Base-by-base conservation (phyloP, 306 rosid genomes). In the Oemleria cerasiformis region DNA sequence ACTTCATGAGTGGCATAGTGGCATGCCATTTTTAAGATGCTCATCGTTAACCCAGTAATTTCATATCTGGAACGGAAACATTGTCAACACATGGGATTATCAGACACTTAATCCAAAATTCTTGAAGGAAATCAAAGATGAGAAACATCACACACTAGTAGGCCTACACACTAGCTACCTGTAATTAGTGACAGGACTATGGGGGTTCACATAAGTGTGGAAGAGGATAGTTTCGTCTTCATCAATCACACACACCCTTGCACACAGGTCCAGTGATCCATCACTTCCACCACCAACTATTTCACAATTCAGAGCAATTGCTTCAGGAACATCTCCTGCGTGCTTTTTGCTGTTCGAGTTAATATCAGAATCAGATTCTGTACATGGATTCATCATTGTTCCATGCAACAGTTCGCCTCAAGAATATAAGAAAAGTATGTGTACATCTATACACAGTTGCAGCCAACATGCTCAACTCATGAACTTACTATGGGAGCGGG, bases 281-380 rank as follows among this genome's bases (percentile, higher is more conserved):
- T 92, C 98, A 80, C 83, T 82, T 85, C 96, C 96, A 66, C 98
- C 96, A 34, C 88, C 89, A 79, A 87, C 92, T 95, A 90, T 92
- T 84, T 89, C 96, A 79, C 95, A 92, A 73, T 92, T 96, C 34
- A 89, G 65, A 16, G 92, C 88, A 78, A 89, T 64, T 68, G 94
- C 94, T 80, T 78, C 73, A 21, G 78, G 79, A 62, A 16, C 50
- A 64, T 78, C 39, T 12, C 65, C 82, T 38, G 59, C 54, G 50
- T 60, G 73, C 53, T 62, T 78, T 73, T 78, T 83, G 54, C 58
- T 69, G 54, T 36, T 72, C 15, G 72, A 73, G 72, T 68, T 77
- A 36, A 44, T 9, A 74, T 70, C 77, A 72, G 60, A 25, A 25
- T 68, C 60, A 74, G 83, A 50, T 61, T 70, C 72, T 55, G 45